These are phyloP conservation scores for Umbelopsis sp. DNA, from an alignment of 371 early-diverging fungal genomes.

Conservation along the genomic window DNA sequence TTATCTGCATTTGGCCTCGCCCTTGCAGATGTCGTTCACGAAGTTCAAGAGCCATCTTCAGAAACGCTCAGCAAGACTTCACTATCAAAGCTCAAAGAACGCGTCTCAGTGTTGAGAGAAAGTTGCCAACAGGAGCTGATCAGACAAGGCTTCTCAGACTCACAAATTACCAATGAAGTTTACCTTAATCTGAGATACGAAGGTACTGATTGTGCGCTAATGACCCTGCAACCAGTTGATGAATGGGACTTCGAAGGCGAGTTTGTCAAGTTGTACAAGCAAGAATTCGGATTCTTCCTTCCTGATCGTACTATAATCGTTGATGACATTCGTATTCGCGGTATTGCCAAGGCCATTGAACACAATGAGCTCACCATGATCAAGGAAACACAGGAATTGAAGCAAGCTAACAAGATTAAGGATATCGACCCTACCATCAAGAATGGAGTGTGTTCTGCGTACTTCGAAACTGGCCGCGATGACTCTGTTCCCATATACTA, in stretches of 20 bases:
- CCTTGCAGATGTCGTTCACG: conserved; percentile 91
- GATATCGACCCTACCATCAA: conserved; percentile 28
- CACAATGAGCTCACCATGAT: conserved; percentile 40
- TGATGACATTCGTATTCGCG: conserved; percentile 93
- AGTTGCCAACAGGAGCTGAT: conserved; percentile 39
- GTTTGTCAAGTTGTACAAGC: conserved; percentile 75
- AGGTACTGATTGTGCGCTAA: conserved; percentile 93
- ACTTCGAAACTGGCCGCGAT: conserved; percentile 80
- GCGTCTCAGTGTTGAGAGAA: conserved; percentile 51
- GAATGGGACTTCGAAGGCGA: conserved; percentile 63
- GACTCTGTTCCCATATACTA: conserved; percentile 76
- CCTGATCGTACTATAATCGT: conserved; percentile 82
- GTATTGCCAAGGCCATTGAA: conserved; percentile 67
- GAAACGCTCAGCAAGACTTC: conserved; percentile 35
- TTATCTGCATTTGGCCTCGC: conserved; percentile 93
- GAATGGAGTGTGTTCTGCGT: conserved; percentile 60
- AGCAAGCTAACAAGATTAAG: conserved; percentile 20
- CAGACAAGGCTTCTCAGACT: conserved; percentile 69
- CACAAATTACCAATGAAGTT: conserved; percentile 60
- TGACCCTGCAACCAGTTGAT: conserved; percentile 77
- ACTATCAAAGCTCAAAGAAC: conserved; percentile 49
- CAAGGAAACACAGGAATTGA: conserved; percentile 45
- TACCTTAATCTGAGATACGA: conserved; percentile 92
- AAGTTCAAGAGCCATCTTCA: conserved; percentile 84
- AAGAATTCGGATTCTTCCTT: conserved; percentile 92